Base-by-base conservation (phyloP, 306 rosid species). In the Rubus parviflorus region DNA sequence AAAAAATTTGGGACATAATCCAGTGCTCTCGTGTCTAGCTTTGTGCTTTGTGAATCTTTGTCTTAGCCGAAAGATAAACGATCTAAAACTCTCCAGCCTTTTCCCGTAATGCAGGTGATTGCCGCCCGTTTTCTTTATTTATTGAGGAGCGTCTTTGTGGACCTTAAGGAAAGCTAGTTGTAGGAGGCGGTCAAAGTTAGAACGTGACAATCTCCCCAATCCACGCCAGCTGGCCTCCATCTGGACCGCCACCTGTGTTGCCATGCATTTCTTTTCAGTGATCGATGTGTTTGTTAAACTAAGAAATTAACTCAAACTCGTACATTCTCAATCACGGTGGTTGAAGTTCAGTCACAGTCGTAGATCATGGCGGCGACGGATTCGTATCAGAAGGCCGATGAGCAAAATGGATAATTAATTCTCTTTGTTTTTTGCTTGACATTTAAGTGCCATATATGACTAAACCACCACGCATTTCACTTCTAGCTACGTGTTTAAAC, bases 1-100 rank as follows among this genome's bases (percentile, higher is more conserved):
- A n/a, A 81, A 85, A 94, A 60, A 8, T 43, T 70, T 62, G 5
- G n/a, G 84, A 3, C 17, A 5, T n/a, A 57, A 25, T 73, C 65
- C 0, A 0, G 7, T 61, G 54, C 15, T 6, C n/a, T 15, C 12
- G 20, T 3, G 15, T 11, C 1, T 19, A 6, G 14, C 17, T 49
- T 8, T 46, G 10, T 16, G 7, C 5, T 20, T 22, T 4, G 0
- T 35, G 46, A 12, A 23, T 46, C 56, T 22, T 48, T 7, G 9
- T 23, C 13, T 52, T 16, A 1, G 58, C 30, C 4, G 5, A 9
- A 3, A 35, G 5, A 46, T 35, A 20, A 7, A 47, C 78, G 78
- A 70, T 67, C 6, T 13, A 20, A 1, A 13, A 38, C 17, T 13
- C 4, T n/a, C 25, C 2, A 9, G 19, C 0, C 1, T 72, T 42